Percentiles rank a stretch among this genome's conserved stretches.
phyloP scores from a whole-genome alignment of 192 early-diverging fungal species.

The Coemansia sp. region DNA sequence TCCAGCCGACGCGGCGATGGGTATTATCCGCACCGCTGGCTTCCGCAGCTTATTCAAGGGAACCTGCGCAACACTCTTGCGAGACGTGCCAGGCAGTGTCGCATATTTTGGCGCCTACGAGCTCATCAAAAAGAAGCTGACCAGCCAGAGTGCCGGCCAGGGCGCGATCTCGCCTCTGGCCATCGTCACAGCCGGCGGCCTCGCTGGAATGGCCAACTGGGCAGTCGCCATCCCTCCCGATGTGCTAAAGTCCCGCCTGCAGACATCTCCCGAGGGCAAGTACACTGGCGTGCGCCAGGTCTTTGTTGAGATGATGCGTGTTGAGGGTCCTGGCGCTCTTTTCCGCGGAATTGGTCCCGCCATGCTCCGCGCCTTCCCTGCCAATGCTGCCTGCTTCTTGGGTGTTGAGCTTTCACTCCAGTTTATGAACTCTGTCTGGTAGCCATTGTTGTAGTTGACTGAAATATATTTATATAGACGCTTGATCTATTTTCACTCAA shows the following conservation, averaged over 20 bases:
- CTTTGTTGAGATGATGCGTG: conserved; percentile 59
- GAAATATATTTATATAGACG: background rate
- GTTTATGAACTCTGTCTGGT: conserved; percentile 53
- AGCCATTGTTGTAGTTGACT: background rate
- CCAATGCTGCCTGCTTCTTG: conserved; percentile 84
- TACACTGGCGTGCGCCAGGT: conserved; percentile 56
- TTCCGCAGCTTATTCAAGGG: conserved; percentile 87
- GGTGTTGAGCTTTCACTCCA: conserved; percentile 56
- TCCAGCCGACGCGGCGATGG: conserved; percentile 82
- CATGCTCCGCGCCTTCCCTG: conserved; percentile 78
- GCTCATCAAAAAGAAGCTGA: conserved; percentile 71
- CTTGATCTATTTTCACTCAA: background rate
- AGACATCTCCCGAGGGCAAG: conserved; percentile 62
- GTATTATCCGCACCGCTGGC: conserved; percentile 86
- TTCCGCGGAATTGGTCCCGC: conserved; percentile 84
- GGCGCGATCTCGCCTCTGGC: conserved; percentile 77
- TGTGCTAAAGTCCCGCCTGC: conserved; percentile 80
- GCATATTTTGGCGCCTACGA: conserved; percentile 97
- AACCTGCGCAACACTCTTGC: conserved; percentile 87
- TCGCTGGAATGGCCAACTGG: conserved; percentile 99
- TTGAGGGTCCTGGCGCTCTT: conserved; percentile 64
- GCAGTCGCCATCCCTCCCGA: conserved; percentile 72
- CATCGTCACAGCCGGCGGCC: conserved; percentile 92
- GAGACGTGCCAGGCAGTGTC: conserved; percentile 92
- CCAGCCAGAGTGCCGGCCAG: conserved; percentile 65